Evolutionary conservation across 73 alveolate genomes (phyloP).

Genomic region (Paramecium tetraurelia): DNA sequence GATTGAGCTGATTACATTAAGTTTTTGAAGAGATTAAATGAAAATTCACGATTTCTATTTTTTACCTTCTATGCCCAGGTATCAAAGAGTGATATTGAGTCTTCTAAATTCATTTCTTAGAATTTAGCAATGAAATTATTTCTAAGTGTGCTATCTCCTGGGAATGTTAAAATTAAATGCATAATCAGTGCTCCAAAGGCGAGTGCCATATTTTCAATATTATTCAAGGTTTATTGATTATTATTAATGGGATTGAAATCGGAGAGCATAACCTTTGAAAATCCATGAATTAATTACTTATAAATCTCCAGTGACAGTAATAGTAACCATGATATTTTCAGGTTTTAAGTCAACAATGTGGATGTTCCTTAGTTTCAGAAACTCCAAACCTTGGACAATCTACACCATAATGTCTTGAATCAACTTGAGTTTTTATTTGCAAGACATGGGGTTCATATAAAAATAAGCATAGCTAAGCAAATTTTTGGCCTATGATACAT

Average conservation of each 20-base stretch:
- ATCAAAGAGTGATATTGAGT: background rate
- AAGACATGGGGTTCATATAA: constrained; percentile 14
- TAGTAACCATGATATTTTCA: constrained; percentile 27
- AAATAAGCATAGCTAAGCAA: constrained; percentile 22
- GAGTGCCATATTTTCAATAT: background rate
- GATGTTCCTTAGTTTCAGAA: background rate
- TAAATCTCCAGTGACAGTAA: background rate
- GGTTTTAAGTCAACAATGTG: background rate
- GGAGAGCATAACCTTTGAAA: background rate
- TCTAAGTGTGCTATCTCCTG: constrained; percentile 4
- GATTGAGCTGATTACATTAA: background rate
- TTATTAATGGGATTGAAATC: background rate
- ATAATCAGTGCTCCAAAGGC: background rate
- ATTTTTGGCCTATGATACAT: background rate
- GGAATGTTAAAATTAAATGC: constrained; percentile 25
- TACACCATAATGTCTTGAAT: background rate
- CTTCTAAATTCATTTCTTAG: background rate
- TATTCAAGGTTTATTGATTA: background rate
- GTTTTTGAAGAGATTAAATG: background rate
- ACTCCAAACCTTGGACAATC: background rate
- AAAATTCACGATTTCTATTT: background rate
- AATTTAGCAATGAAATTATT: background rate
- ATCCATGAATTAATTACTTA: background rate
- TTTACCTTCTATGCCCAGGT: background rate
- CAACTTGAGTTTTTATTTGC: background rate